Percentiles rank a stretch among this genome's conserved stretches.
These are phyloP conservation scores for Phaeosphaeria sp. DNA, from an alignment of 2,329 filamentous ascomycete genomes.

Conservation along the genomic window DNA sequence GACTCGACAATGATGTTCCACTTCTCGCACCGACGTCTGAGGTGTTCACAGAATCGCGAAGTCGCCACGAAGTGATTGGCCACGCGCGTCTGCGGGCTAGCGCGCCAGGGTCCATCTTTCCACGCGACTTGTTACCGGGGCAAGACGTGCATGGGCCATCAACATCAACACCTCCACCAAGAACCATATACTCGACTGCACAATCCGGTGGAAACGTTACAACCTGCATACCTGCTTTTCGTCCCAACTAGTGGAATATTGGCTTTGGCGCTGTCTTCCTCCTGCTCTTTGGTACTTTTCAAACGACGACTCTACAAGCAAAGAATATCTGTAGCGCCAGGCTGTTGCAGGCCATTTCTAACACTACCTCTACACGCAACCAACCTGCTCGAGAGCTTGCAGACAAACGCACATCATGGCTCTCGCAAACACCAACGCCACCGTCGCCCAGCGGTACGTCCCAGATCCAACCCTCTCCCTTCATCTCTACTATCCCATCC, in stretches of 20 bases:
- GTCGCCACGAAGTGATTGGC: background rate
- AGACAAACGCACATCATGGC: background rate
- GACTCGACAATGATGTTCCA: background rate
- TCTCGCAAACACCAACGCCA: constrained; percentile 45
- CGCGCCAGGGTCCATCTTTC: background rate
- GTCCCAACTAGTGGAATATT: background rate
- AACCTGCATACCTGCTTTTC: background rate
- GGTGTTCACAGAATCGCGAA: background rate
- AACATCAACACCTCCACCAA: background rate
- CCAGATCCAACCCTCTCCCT: background rate
- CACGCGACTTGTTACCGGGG: background rate
- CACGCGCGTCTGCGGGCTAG: background rate
- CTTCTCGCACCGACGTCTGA: background rate
- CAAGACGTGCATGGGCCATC: background rate
- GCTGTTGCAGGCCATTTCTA: background rate
- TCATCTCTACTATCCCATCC: background rate
- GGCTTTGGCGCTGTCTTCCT: background rate
- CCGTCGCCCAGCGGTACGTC: constrained; percentile 56
- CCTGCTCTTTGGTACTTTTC: background rate
- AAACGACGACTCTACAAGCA: background rate
- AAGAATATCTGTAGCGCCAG: background rate
- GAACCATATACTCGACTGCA: background rate
- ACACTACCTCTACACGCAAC: constrained; percentile 3
- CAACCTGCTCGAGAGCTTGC: background rate
- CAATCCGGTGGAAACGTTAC: background rate